phyloP scores from a whole-genome alignment of 2,329 filamentous ascomycete genomes.

The Ophiocordyceps camponoti-rufipedis region DNA sequence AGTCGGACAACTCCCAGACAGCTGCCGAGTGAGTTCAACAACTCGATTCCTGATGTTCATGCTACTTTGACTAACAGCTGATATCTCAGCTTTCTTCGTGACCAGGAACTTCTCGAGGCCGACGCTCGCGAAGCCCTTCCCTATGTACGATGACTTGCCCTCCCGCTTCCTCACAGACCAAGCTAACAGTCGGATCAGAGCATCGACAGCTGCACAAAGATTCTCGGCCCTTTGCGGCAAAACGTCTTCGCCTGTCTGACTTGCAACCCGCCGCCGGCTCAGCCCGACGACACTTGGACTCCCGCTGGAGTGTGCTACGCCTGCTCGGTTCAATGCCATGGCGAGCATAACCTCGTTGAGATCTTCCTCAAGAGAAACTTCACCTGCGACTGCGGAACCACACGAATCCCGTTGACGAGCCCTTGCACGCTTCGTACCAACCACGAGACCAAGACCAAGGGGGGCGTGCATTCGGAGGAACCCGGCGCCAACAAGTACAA shows the following conservation, averaged over 20 bases:
- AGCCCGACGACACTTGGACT: slow-evolving; percentile 28
- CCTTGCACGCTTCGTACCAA: slow-evolving; percentile 65
- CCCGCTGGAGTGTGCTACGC: slow-evolving; percentile 85
- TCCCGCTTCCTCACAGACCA: not conserved
- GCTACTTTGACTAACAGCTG: no score
- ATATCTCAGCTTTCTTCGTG: slow-evolving; percentile 55
- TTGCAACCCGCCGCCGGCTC: slow-evolving; percentile 64
- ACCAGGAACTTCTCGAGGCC: slow-evolving; percentile 77
- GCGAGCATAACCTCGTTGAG: slow-evolving; percentile 86
- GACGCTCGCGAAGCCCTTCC: slow-evolving; percentile 90
- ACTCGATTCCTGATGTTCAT: not conserved
- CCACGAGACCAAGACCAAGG: slow-evolving; percentile 54
- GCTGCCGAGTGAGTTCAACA: slow-evolving; percentile 40
- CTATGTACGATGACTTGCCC: slow-evolving; percentile 41
- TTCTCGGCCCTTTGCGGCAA: slow-evolving; percentile 76
- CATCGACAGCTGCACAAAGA: slow-evolving; percentile 82
- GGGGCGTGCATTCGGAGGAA: slow-evolving; percentile 57
- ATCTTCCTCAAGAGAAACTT: slow-evolving; percentile 94
- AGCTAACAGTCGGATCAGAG: slow-evolving; percentile 34
- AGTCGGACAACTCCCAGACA: slow-evolving; percentile 48
- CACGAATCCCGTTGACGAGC: slow-evolving; percentile 48
- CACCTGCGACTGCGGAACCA: slow-evolving; percentile 89
- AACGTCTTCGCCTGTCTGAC: slow-evolving; percentile 84
- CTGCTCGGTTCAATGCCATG: slow-evolving; percentile 91
- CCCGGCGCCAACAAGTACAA: slow-evolving; percentile 72